Evolutionary conservation across 2,329 filamentous ascomycete genomes (phyloP).

Genomic region (Fusarium sp.): DNA sequence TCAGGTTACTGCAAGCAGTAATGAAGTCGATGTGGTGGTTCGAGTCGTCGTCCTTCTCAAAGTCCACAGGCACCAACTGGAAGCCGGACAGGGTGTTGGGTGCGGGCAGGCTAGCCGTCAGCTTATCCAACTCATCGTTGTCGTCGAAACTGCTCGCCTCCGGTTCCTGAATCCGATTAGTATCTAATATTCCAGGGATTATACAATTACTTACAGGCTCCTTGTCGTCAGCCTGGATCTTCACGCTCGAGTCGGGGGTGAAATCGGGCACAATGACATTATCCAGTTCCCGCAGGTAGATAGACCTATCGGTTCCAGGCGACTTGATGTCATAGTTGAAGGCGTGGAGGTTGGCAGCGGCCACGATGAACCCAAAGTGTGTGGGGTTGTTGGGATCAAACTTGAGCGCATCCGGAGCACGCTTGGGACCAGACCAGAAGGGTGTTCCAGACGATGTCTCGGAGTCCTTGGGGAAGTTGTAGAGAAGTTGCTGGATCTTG

Average conservation of each 20-base stretch:
- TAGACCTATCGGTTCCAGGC: slow-evolving; percentile 70
- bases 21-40: slow-evolving; percentile 99
- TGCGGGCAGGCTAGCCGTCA: slow-evolving; percentile 75
- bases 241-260: slow-evolving; percentile 85
- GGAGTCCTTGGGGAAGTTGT: slow-evolving; percentile 96
- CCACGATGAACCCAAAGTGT: slow-evolving; percentile 86
- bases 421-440: slow-evolving; percentile 99
- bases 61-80: slow-evolving; percentile 90
- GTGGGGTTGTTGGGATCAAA: slow-evolving; percentile 86
- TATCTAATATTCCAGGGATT: not conserved
- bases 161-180: slow-evolving; percentile 67
- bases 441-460: slow-evolving; percentile 84
- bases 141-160: slow-evolving; percentile 78
- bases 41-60: slow-evolving; percentile 98
- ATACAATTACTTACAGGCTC: slow-evolving; percentile 70
- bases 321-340: slow-evolving; percentile 98
- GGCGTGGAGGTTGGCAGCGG: slow-evolving; percentile 89
- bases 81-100: slow-evolving; percentile 85
- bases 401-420: slow-evolving; percentile 87
- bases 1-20: slow-evolving; percentile 93
- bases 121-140: slow-evolving; percentile 74
- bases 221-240: slow-evolving; percentile 95
- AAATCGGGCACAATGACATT: slow-evolving; percentile 97
- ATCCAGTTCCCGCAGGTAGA: slow-evolving; percentile 82
- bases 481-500: slow-evolving; percentile 91